Evolutionary conservation across 1,284 basidiomycete species (phyloP).

Genomic region (Anthracocystis setariae): DNA sequence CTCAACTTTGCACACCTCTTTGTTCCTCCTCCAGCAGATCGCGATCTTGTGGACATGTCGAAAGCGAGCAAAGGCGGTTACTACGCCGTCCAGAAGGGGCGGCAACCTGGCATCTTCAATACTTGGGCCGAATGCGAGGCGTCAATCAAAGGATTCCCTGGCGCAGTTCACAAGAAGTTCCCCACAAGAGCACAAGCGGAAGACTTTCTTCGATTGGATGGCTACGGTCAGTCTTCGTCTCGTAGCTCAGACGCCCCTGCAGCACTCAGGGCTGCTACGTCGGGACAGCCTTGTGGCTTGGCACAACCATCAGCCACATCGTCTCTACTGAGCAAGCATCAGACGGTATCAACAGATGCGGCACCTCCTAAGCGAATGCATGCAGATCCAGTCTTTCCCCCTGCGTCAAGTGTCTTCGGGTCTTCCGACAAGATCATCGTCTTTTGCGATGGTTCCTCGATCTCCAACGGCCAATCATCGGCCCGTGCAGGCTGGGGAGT

Average conservation of each 20-base stretch:
- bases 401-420: neutral
- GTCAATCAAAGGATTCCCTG: slow-evolving; percentile 74
- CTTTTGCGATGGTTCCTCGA: slow-evolving; percentile 83
- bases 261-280: neutral
- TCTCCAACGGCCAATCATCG: slow-evolving; percentile 75
- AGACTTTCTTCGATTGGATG: slow-evolving; percentile 27
- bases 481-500: slow-evolving; percentile 63
- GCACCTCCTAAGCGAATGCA: slow-evolving; percentile 1
- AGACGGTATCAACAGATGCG: neutral
- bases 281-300: neutral
- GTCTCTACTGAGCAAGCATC: slow-evolving; percentile 1
- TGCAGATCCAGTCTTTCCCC: slow-evolving; percentile 2
- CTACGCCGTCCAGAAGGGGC: slow-evolving; percentile 60
- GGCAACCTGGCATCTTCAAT: slow-evolving; percentile 56
- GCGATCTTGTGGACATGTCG: slow-evolving; percentile 11
- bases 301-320: neutral
- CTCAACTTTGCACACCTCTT: slow-evolving; percentile 4
- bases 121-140: slow-evolving; percentile 72
- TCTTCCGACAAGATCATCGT: slow-evolving; percentile 68
- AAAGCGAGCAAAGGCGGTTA: slow-evolving; percentile 30
- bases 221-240: slow-evolving; percentile 9
- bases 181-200: slow-evolving; percentile 71
- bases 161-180: slow-evolving; percentile 77
- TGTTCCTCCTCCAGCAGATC: neutral
- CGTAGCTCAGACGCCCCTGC: neutral